These are phyloP conservation scores for Lantana camara DNA, from an alignment of 257 asterid species.

Conservation along the genomic window DNA sequence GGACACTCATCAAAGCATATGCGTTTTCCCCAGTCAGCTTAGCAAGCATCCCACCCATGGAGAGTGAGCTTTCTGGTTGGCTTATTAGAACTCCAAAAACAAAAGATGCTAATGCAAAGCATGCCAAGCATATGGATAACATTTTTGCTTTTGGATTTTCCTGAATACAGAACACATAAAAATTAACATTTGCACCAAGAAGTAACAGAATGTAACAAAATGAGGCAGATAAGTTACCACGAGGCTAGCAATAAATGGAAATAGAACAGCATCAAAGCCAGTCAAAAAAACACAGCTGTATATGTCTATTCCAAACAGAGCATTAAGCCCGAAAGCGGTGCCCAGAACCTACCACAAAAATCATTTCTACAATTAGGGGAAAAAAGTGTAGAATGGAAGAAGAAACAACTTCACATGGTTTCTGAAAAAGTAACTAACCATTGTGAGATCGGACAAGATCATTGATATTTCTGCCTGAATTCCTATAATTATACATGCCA, in stretches of 20 bases:
- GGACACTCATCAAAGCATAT: slow-evolving; percentile 85
- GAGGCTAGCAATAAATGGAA: slow-evolving; percentile 66
- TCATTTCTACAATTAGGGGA: slow-evolving; percentile 25
- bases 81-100: slow-evolving; percentile 64
- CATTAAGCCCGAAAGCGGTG: slow-evolving; percentile 91
- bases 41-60: slow-evolving; percentile 57
- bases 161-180: slow-evolving; percentile 40
- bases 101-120: slow-evolving; percentile 57
- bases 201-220: slow-evolving; percentile 10
- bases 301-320: slow-evolving; percentile 78
- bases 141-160: slow-evolving; percentile 64
- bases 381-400: slow-evolving; percentile 3
- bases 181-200: slow-evolving; percentile 24
- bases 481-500: slow-evolving; percentile 77
- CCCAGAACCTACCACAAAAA: slow-evolving; percentile 79
- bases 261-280: slow-evolving; percentile 67
- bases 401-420: slow-evolving; percentile 11
- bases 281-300: slow-evolving; percentile 76
- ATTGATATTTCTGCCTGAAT: slow-evolving; percentile 85
- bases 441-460: slow-evolving; percentile 79
- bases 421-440: slow-evolving; percentile 52
- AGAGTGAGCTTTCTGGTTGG: slow-evolving; percentile 64
- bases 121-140: slow-evolving; percentile 54
- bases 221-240: slow-evolving; percentile 54
- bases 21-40: slow-evolving; percentile 85